These are phyloP conservation scores for Blastobotrys arbuscula DNA, from an alignment of 1,139 yeast species.

Conservation along the genomic window DNA sequence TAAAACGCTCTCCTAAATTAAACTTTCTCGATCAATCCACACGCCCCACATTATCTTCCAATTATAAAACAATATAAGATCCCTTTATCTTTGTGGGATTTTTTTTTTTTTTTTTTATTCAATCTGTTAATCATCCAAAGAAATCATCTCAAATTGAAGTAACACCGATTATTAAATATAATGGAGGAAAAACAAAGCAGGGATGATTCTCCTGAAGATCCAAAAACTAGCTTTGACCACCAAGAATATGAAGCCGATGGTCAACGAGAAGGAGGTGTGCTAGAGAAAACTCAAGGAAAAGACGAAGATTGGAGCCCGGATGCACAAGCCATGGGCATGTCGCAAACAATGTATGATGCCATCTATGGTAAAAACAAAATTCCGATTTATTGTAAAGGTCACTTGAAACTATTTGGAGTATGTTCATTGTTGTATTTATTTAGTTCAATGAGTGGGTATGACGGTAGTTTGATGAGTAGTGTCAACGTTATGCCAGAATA, in stretches of 20 bases:
- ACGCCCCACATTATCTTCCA: no score
- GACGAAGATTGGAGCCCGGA: conserved; percentile 7
- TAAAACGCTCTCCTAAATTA: no score
- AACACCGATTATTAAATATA: no score
- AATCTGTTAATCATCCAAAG: no score
- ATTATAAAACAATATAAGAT: no score
- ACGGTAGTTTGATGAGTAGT: conserved; percentile 17
- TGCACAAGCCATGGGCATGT: conserved; percentile 13
- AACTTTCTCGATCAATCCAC: no score
- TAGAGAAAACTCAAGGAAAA: conserved; percentile 13
- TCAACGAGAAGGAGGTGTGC: conserved; percentile 10
- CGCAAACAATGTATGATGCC: conserved; percentile 17
- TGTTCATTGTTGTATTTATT: conserved; percentile 30
- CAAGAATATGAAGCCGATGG: conserved; percentile 11
- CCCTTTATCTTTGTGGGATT: no score
- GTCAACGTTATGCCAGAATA: conserved; percentile 18
- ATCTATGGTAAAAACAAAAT: conserved; percentile 13
- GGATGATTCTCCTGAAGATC: no score
- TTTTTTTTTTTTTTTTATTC: no score
- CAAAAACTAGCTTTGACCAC: no score
- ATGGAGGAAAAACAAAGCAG: no score
- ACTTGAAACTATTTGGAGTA: conserved; percentile 13
- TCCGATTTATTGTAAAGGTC: conserved; percentile 14
- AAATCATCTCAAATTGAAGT: no score
- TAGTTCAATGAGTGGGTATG: conserved; percentile 42